Evolutionary conservation across 768 basidiomycete species (phyloP).

Genomic region (Lactifluus volemus): DNA sequence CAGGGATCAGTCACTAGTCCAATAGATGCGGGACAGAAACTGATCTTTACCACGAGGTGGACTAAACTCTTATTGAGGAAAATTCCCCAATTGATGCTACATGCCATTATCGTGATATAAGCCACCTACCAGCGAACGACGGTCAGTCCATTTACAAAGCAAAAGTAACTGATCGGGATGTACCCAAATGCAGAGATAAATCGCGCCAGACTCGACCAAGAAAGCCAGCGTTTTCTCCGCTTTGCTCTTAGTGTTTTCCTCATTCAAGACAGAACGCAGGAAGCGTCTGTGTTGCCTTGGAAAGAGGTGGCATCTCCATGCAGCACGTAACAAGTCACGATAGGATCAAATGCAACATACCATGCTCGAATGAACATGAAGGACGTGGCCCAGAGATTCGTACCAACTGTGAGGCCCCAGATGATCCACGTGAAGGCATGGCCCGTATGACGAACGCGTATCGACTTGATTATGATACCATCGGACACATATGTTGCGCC

Average conservation of each 20-base stretch:
- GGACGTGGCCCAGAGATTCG: slow-evolving; percentile 11
- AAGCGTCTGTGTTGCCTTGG: slow-evolving; percentile 2
- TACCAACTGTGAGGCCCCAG: not conserved
- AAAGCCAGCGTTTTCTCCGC: slow-evolving; percentile 1
- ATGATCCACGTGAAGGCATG: not conserved
- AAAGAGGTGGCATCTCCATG: not conserved
- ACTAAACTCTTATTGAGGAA: not conserved
- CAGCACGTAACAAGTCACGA: not conserved
- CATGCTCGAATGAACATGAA: slow-evolving; percentile 7
- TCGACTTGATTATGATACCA: not conserved
- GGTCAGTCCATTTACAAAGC: not conserved
- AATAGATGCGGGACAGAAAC: not conserved
- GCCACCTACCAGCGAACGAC: not conserved
- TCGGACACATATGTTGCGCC: not conserved
- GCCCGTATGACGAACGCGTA: not conserved
- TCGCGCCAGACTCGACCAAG: slow-evolving; percentile 3
- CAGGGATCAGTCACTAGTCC: not conserved
- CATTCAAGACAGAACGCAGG: not conserved
- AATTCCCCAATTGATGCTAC: not conserved
- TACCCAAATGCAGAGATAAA: slow-evolving; percentile 9
- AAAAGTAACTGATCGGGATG: not conserved
- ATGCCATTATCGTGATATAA: not conserved
- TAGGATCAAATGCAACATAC: not conserved
- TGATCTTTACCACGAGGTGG: slow-evolving; percentile 3
- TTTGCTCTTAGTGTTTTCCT: not conserved